A percentile compares a stretch with the other conserved stretches of the same genome.
phyloP scores from a whole-genome alignment of 805 yeast genomes.

The Starmerella stigmatis region DNA sequence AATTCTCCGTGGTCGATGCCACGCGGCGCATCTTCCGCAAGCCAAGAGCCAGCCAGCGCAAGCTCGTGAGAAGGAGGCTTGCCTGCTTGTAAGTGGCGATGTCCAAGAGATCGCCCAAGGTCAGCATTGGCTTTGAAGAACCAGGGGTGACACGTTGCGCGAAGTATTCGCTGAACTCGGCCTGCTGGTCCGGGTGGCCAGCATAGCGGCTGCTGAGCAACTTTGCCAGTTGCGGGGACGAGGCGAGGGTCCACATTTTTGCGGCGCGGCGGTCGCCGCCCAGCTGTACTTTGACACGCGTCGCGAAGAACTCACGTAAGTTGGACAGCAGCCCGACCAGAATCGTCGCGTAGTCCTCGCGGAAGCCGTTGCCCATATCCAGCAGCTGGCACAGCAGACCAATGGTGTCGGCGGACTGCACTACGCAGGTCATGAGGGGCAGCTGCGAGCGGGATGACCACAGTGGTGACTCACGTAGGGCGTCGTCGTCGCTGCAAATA shows the following conservation, averaged over 20 bases:
- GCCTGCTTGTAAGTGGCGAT: conserved; percentile 41
- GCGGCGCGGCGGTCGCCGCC: background rate
- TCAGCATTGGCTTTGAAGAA: conserved; percentile 22
- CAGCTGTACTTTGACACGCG: conserved; percentile 1
- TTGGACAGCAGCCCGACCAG: conserved; percentile 26
- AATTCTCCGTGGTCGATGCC: background rate
- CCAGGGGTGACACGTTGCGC: conserved; percentile 18
- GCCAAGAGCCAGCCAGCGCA: conserved; percentile 52
- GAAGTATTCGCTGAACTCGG: conserved; percentile 24
- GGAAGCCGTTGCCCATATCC: conserved; percentile 50
- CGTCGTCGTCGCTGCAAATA: conserved; percentile 34
- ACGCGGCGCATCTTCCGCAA: conserved; percentile 39
- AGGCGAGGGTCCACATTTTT: background rate
- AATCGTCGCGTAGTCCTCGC: conserved; percentile 42
- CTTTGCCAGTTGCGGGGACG: background rate
- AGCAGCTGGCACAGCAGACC: conserved; percentile 41
- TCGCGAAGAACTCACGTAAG: conserved; percentile 12
- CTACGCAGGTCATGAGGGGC: conserved; percentile 35
- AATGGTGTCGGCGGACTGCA: conserved; percentile 40
- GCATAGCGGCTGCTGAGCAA: background rate
- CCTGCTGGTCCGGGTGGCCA: conserved; percentile 7
- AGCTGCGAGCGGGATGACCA: conserved; percentile 27
- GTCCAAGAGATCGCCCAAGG: conserved; percentile 47
- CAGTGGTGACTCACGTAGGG: conserved; percentile 31
- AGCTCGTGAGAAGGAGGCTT: conserved; percentile 43